Conservation (phyloP, 371 early-diverging fungal species). For the Mucor ambiguus region DNA sequence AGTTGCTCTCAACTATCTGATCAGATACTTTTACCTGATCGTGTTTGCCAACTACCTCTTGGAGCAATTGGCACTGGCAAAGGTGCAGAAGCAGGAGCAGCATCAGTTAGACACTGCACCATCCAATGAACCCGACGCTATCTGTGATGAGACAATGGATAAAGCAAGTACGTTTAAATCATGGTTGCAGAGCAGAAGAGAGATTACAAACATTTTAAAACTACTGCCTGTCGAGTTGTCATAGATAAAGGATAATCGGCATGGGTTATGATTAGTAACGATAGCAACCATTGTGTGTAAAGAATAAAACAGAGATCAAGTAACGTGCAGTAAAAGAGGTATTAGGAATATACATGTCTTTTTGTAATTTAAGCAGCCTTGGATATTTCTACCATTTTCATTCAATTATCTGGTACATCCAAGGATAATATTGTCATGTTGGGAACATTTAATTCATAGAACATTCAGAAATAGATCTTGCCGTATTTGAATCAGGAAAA, state of each 20-base stretch:
- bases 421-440: not conserved
- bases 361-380: not conserved
- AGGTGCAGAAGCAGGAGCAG: not conserved
- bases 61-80: slow-evolving; percentile 32
- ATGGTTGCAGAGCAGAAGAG: slow-evolving; percentile 35
- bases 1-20: slow-evolving; percentile 55
- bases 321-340: no score
- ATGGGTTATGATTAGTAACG: not conserved
- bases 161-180: slow-evolving; percentile 22
- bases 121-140: slow-evolving; percentile 10
- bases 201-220: slow-evolving; percentile 30
- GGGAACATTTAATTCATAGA: not conserved
- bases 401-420: not conserved
- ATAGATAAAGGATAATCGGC: slow-evolving; percentile 6
- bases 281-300: not conserved
- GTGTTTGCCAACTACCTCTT: slow-evolving; percentile 62
- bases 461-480: not conserved
- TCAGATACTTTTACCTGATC: slow-evolving; percentile 66
- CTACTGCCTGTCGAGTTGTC: slow-evolving; percentile 24
- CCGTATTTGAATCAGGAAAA: not conserved
- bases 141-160: slow-evolving; percentile 13
- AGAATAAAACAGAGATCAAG: not conserved
- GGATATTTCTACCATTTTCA: not conserved
- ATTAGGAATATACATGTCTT: no score
- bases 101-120: not conserved